Conservation (phyloP, 768 basidiomycete species). For the Pisolithus marmoratus region DNA sequence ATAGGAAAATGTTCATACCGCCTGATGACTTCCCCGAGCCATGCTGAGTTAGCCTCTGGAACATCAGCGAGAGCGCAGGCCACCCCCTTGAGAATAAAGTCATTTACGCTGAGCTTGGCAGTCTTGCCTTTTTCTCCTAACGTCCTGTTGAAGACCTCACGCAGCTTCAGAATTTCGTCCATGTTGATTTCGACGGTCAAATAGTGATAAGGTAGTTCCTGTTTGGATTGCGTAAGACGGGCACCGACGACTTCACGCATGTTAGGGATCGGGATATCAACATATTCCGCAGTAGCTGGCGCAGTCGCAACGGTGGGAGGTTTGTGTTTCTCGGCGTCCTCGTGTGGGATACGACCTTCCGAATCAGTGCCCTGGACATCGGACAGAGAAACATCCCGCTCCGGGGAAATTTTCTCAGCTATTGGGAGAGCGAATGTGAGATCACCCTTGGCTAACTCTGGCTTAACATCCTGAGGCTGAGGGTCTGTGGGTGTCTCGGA, state of each 20-base stretch:
- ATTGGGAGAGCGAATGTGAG: conserved; percentile 93
- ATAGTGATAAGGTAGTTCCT: conserved; percentile 94
- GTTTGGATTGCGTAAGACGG: conserved; percentile 88
- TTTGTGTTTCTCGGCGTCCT: conserved; percentile 91
- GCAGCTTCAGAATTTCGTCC: conserved; percentile 91
- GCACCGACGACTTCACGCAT: conserved; percentile 92
- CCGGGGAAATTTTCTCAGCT: conserved; percentile 97
- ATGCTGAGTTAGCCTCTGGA: conserved; percentile 96
- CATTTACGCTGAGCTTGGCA: conserved; percentile 94
- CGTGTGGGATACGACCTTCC: conserved; percentile 87
- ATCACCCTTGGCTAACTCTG: conserved; percentile 60
- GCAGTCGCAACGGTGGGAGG: conserved; percentile 41
- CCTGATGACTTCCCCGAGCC: conserved; percentile 93
- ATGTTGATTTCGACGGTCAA: conserved; percentile 92
- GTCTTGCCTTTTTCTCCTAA: conserved; percentile 79
- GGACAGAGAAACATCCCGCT: conserved; percentile 84
- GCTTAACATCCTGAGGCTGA: conserved; percentile 37
- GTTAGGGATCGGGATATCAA: conserved; percentile 83
- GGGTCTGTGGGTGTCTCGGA: conserved; percentile 31
- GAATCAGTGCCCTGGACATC: conserved; percentile 93
- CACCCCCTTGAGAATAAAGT: conserved; percentile 95
- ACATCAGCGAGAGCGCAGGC: conserved; percentile 89
- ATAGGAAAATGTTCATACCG: conserved; percentile 59
- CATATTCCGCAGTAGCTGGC: conserved; percentile 38
- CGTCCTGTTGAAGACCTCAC: conserved; percentile 92